These are phyloP conservation scores for Citrus australasica DNA, from an alignment of 345 rosid species.

Conservation along the genomic window DNA sequence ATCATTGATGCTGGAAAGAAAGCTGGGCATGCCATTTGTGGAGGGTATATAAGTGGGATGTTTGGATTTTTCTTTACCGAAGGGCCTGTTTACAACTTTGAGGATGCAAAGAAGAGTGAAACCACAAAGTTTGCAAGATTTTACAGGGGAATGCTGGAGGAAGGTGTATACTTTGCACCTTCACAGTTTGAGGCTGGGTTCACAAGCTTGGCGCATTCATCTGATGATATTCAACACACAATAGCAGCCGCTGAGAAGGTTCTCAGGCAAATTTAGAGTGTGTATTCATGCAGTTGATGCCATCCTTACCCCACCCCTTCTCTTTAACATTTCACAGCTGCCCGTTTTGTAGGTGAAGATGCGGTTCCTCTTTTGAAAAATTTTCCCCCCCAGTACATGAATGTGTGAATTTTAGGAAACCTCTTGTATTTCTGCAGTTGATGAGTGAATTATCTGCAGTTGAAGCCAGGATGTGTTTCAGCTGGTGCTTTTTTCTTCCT, in stretches of 20 bases:
- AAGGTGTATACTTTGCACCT: conserved; percentile 96
- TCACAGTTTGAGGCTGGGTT: conserved; percentile 98
- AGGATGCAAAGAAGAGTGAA: conserved; percentile 84
- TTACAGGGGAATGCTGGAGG: conserved; percentile 76
- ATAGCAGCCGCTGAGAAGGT: conserved; percentile 82
- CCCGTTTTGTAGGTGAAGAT: conserved; percentile 16
- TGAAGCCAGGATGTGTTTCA: not conserved
- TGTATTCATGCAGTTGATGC: not conserved
- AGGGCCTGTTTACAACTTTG: conserved; percentile 79
- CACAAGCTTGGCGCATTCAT: conserved; percentile 84
- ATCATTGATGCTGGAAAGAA: conserved; percentile 74
- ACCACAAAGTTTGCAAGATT: conserved; percentile 72
- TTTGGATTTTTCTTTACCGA: conserved; percentile 95
- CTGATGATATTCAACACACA: conserved; percentile 69
- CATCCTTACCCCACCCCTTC: not conserved
- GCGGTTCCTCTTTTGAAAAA: not conserved
- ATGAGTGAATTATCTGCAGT: conserved; percentile 14
- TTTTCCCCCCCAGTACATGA: not conserved
- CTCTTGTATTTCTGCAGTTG: not conserved
- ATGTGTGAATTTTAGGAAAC: not conserved
- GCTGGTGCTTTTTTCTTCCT: not conserved
- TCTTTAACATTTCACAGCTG: not conserved
- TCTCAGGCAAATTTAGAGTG: conserved; percentile 49
- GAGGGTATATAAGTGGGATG: conserved; percentile 81
- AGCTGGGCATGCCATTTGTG: conserved; percentile 84